A percentile compares a stretch with the other conserved stretches of the same genome.
These are phyloP conservation scores for Rhynchosporium graminicola DNA, from an alignment of 2,329 filamentous ascomycete genomes.

Conservation along the genomic window DNA sequence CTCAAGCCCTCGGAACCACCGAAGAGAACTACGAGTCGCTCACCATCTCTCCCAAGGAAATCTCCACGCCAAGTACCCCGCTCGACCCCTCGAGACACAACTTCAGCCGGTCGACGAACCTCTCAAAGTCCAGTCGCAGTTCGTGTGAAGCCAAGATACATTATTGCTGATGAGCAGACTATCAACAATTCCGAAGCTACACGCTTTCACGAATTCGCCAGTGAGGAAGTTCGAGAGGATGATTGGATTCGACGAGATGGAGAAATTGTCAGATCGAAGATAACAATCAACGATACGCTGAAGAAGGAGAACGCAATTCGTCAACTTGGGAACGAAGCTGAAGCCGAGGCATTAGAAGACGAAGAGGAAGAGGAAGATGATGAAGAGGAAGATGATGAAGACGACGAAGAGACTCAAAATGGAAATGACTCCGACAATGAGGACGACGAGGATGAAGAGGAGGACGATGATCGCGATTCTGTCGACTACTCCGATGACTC, in stretches of 20 bases:
- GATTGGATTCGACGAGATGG: constrained; percentile 80
- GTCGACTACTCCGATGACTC: constrained; percentile 68
- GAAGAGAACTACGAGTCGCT: constrained; percentile 29
- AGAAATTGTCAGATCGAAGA: constrained; percentile 58
- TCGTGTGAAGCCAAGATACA: constrained; percentile 41
- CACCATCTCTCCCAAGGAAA: constrained; percentile 38
- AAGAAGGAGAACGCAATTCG: constrained; percentile 88
- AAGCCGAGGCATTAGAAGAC: constrained; percentile 82
- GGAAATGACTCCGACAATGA: constrained; percentile 52
- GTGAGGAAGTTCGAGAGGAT: constrained; percentile 76
- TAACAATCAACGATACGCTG: constrained; percentile 89
- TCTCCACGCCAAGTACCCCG: constrained; percentile 25
- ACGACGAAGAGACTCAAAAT: constrained; percentile 48
- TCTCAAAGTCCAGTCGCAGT: constrained; percentile 44
- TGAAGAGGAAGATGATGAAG: constrained; percentile 42
- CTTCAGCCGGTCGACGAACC: constrained; percentile 39
- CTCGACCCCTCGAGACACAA: constrained; percentile 32
- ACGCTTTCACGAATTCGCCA: constrained; percentile 89
- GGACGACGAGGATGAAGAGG: constrained; percentile 72
- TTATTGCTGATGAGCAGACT: constrained; percentile 37
- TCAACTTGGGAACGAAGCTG: constrained; percentile 81
- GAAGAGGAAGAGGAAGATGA: constrained; percentile 54
- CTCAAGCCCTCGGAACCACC: constrained; percentile 27
- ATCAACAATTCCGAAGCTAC: constrained; percentile 50
- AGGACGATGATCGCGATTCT: constrained; percentile 50